Evolutionary conservation across 371 early-diverging fungal genomes (phyloP).

Genomic region (Actinomortierella ambigua): DNA sequence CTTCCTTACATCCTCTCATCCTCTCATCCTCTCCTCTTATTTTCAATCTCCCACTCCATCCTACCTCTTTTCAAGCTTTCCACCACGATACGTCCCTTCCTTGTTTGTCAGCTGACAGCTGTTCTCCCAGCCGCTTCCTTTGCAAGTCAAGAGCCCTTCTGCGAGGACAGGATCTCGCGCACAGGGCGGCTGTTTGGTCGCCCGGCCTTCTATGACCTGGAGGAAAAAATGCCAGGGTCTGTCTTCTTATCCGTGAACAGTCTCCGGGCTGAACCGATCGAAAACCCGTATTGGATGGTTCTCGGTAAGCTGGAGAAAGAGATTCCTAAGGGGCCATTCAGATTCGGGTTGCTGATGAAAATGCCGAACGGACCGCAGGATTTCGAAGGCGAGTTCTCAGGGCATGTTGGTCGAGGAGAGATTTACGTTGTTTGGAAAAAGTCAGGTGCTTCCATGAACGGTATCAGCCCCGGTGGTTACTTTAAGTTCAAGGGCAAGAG

Average conservation of each 20-base stretch:
- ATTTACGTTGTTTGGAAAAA: constrained; percentile 3
- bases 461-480: too few relatives aligned
- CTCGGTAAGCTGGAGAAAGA: constrained; percentile 3
- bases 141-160: constrained; percentile 5
- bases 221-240: constrained; percentile 6
- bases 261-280: constrained; percentile 1
- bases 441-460: constrained; percentile 4
- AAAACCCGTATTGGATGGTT: constrained; percentile 9
- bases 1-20: too few relatives aligned
- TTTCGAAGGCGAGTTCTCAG: background rate
- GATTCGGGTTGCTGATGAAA: background rate
- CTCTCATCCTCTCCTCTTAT: too few relatives aligned
- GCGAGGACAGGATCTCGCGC: too few relatives aligned
- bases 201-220: constrained; percentile 6
- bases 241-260: constrained; percentile 2
- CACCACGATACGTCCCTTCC: constrained; percentile 3
- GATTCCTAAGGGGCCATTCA: too few relatives aligned
- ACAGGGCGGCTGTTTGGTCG: constrained; percentile 11
- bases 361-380: background rate
- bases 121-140: constrained; percentile 4
- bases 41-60: too few relatives aligned
- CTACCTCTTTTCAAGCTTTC: constrained; percentile 2
- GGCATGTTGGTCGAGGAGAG: constrained; percentile 8
- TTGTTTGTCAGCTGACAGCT: constrained; percentile 8
- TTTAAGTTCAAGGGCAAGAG: too few relatives aligned